Conservation (phyloP, 495 filamentous ascomycete genomes). For the Rostrohypoxylon terebratum region DNA sequence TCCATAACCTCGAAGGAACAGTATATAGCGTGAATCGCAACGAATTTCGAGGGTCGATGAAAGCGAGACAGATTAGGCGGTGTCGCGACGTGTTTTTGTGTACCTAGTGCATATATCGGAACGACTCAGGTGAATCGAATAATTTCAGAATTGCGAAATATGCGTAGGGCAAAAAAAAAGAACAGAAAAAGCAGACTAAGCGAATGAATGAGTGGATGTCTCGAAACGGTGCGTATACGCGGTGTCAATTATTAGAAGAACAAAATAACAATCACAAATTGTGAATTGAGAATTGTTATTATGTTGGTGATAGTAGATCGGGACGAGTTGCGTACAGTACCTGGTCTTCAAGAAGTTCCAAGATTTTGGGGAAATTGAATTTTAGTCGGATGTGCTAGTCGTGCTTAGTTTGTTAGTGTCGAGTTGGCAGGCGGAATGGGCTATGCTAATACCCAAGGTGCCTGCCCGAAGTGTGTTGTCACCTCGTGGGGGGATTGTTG, state of each 20-base stretch:
- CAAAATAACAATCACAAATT: conserved; percentile 24
- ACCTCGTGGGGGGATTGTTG: conserved; percentile 28
- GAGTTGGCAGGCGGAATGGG: conserved; percentile 32
- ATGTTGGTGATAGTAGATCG: conserved; percentile 11
- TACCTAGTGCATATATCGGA: conserved; percentile 8
- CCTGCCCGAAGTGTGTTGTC: conserved; percentile 39
- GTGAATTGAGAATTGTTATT: conserved; percentile 24
- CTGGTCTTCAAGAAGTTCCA: conserved; percentile 25
- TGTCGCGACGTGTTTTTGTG: conserved; percentile 35
- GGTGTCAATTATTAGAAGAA: conserved; percentile 21
- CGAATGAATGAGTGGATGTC: conserved; percentile 33
- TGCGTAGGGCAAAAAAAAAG: conserved; percentile 24
- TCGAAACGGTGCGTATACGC: conserved; percentile 12
- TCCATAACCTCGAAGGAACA: conserved; percentile 42
- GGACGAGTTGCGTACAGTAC: conserved; percentile 29
- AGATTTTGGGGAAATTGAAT: conserved; percentile 38
- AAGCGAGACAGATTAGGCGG: conserved; percentile 3
- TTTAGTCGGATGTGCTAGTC: conserved; percentile 16
- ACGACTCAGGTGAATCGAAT: neutral
- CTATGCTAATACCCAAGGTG: conserved; percentile 30
- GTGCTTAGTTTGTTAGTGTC: conserved; percentile 3
- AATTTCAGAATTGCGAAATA: conserved; percentile 9
- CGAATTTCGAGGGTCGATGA: conserved; percentile 11
- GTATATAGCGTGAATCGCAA: neutral
- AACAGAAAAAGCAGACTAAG: conserved; percentile 38